phyloP scores from a whole-genome alignment of 2,329 filamentous ascomycete species.

The Trichoderma sp. region DNA sequence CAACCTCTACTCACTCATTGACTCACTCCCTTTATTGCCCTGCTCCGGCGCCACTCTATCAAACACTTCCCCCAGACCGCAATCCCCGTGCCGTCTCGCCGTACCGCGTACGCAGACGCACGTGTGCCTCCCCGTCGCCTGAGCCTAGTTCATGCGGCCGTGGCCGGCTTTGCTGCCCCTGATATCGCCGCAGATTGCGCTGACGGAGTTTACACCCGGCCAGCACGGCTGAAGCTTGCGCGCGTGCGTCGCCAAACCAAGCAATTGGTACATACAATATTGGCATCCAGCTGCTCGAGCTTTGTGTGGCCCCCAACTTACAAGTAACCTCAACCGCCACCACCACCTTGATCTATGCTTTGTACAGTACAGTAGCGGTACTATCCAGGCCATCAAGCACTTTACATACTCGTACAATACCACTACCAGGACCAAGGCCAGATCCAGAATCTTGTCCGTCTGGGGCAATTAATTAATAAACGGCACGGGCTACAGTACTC shows the following conservation, averaged over 20 bases:
- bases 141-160: conserved; percentile 12
- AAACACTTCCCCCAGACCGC: not conserved
- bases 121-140: conserved; percentile 9
- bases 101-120: not conserved
- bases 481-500: too few relatives aligned
- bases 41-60: not conserved
- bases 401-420: not conserved
- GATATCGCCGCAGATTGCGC: not conserved
- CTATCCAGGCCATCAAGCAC: not conserved
- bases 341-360: not conserved
- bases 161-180: conserved; percentile 15
- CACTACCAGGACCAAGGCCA: not conserved
- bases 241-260: not conserved
- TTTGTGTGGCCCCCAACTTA: not conserved
- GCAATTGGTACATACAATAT: not conserved
- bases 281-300: not conserved
- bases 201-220: conserved; percentile 6
- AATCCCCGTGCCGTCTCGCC: conserved; percentile 11
- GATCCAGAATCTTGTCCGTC: not conserved
- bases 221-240: conserved; percentile 1
- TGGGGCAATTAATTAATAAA: not conserved
- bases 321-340: not conserved
- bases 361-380: not conserved
- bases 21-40: not conserved
- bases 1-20: not conserved